Percentiles rank a stretch among this genome's conserved stretches.
These are phyloP conservation scores for Metschnikowia colocasiae DNA, from an alignment of 805 yeast genomes.

Conservation along the genomic window DNA sequence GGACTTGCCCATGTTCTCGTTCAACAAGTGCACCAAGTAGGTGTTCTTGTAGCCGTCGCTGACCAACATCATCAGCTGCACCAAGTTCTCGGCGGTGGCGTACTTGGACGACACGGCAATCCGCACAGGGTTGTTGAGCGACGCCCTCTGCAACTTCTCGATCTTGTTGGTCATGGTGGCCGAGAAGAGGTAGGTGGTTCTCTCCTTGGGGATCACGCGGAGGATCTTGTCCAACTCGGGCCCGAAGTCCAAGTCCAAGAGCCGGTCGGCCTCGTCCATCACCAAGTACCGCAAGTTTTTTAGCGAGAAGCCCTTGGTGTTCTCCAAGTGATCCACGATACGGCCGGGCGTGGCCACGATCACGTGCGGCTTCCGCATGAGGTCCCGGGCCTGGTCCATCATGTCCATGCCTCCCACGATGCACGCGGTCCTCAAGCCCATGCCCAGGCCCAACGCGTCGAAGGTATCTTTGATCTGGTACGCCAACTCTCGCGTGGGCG, in stretches of 20 bases:
- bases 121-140: slow-evolving; percentile 81
- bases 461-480: slow-evolving; percentile 91
- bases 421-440: slow-evolving; percentile 89
- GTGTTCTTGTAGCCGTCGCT: slow-evolving; percentile 94
- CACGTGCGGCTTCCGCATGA: slow-evolving; percentile 91
- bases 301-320: slow-evolving; percentile 84
- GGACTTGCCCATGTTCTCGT: slow-evolving; percentile 81
- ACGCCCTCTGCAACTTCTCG: slow-evolving; percentile 91
- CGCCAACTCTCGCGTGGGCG: slow-evolving; percentile 84
- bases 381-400: slow-evolving; percentile 95
- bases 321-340: slow-evolving; percentile 87
- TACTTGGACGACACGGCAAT: slow-evolving; percentile 86
- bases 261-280: slow-evolving; percentile 96
- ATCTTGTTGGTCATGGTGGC: slow-evolving; percentile 98
- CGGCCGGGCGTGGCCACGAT: slow-evolving; percentile 96
- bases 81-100: slow-evolving; percentile 90
- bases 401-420: slow-evolving; percentile 98
- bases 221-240: slow-evolving; percentile 87
- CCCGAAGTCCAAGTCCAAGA: slow-evolving; percentile 94
- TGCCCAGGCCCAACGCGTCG: slow-evolving; percentile 84
- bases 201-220: slow-evolving; percentile 75
- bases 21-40: slow-evolving; percentile 71
- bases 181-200: slow-evolving; percentile 83
- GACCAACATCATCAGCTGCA: slow-evolving; percentile 83
- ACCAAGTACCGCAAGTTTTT: slow-evolving; percentile 77